Evolutionary conservation across 169 alveolate genomes (phyloP), one percentile per base, ranked within the genome.

Genomic region (Theileria parva): DNA sequence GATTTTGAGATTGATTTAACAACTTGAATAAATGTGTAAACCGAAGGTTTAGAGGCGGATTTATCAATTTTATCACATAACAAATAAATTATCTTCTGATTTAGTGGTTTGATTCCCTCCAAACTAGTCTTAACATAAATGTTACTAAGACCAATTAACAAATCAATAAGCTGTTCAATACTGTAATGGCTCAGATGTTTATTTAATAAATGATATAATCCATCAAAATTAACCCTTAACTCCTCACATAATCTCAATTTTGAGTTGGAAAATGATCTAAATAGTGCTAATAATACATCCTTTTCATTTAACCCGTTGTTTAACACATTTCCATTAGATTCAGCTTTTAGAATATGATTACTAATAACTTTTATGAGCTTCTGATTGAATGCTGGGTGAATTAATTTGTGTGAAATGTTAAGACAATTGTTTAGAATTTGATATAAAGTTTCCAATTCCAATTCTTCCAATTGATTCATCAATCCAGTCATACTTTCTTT

Each of bases 401-500:
- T 9, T 32, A 50, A 19, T 37, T 27, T 69, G 12, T 39, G 28
- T n/a, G 63, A 55, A 28, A 69, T 69, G 25, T 50, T 19, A 28
- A 9, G 34, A 30, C 60, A 28, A 13, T 51, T 34, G 44, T 1
- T 15, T 28, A 80, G 27, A 12, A 80, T 51, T 25, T 27, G 55
- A 9, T 28, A 48, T 19, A 67, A 64, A 23, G 59, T 64, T 13
- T 30, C 9, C 9, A 15, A 17, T 32, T 75, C 84, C 48, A 69
- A 81, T 5, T 81, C 63, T 2, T 74, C 76, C 25, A 81, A 37
- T 6, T 64, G 32, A 13, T 30, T 53, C 23, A 64, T 37, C 0
- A 73, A 59, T 70, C 17, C 65, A 60, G 71, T 81, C 65, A 81
- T 30, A 0, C 30, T 37, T 63, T 48, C 75, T 55, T 81, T 69